Evolutionary conservation across 805 yeast species (phyloP).

Genomic region (Ogataea methanolica): DNA sequence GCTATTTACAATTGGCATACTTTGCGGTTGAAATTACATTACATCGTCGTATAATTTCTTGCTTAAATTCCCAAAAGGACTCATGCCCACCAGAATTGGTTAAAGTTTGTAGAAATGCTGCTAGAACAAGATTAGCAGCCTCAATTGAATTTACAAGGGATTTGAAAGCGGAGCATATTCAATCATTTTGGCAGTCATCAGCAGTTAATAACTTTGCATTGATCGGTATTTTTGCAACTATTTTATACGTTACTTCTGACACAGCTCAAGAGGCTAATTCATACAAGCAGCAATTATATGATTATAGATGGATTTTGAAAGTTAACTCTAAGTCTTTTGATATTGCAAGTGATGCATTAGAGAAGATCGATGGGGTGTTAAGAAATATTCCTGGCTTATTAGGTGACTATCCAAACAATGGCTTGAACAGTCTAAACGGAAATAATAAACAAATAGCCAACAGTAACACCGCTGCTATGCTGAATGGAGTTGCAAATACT

Average conservation of each 20-base stretch:
- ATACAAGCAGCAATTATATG: slow-evolving; percentile 64
- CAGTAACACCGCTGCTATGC: no score
- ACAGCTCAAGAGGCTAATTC: slow-evolving; percentile 57
- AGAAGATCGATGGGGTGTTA: slow-evolving; percentile 65
- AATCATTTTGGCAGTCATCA: slow-evolving; percentile 86
- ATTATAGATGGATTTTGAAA: slow-evolving; percentile 72
- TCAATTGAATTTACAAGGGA: slow-evolving; percentile 76
- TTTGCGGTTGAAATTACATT: slow-evolving; percentile 86
- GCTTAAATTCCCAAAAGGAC: slow-evolving; percentile 33
- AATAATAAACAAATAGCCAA: no score
- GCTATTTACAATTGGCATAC: slow-evolving; percentile 77
- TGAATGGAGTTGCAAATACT: no score
- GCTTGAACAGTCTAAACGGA: no score
- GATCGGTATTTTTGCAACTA: slow-evolving; percentile 84
- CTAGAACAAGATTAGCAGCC: slow-evolving; percentile 73
- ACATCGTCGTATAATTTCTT: slow-evolving; percentile 70
- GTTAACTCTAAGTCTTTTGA: slow-evolving; percentile 73
- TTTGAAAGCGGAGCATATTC: slow-evolving; percentile 76
- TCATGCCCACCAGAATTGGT: slow-evolving; percentile 48
- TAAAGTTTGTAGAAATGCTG: slow-evolving; percentile 78
- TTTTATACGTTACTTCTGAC: slow-evolving; percentile 65
- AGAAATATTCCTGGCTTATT: slow-evolving; percentile 71
- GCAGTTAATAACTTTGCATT: slow-evolving; percentile 73
- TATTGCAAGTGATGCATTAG: slow-evolving; percentile 71
- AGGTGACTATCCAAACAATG: slow-evolving; percentile 12